phyloP scores from a whole-genome alignment of 108 stramenopile species.

The Fistulifera pelliculosa region DNA sequence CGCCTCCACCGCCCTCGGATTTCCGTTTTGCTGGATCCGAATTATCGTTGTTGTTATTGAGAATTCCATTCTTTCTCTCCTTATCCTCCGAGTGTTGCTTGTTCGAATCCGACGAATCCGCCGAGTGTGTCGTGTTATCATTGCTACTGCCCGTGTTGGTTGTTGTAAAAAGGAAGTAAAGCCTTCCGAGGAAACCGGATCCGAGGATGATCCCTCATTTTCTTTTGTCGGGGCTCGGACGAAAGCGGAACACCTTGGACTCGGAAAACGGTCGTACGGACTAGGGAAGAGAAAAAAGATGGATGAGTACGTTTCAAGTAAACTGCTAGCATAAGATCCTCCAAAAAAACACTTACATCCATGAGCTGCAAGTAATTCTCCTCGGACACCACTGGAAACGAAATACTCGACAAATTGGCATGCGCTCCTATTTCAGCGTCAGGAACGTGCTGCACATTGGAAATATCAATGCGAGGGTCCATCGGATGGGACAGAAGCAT shows the following conservation, averaged over 20 bases:
- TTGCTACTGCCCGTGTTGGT: constrained; percentile 31
- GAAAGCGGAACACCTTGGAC: too few relatives aligned
- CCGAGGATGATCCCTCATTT: neutral
- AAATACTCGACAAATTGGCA: too few relatives aligned
- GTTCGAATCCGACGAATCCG: neutral
- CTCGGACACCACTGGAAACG: too few relatives aligned
- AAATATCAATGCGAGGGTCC: constrained; percentile 53
- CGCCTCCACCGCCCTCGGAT: neutral
- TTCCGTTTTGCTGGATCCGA: neutral
- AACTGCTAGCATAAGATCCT: too few relatives aligned
- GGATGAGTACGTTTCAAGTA: too few relatives aligned
- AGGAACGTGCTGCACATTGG: constrained; percentile 20
- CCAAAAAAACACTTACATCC: too few relatives aligned
- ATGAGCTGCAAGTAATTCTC: too few relatives aligned
- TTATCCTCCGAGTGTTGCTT: constrained; percentile 2
- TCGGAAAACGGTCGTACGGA: too few relatives aligned
- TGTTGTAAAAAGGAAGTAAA: constrained; percentile 33
- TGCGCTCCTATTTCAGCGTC: neutral
- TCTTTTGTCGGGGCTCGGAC: too few relatives aligned
- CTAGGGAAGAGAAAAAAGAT: too few relatives aligned
- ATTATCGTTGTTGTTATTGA: neutral
- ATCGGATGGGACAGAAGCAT: constrained; percentile 22
- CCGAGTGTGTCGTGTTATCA: neutral
- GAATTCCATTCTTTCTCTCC: neutral
- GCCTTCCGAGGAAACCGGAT: constrained; percentile 20